Conservation (phyloP, 2,329 filamentous ascomycete species). For the Rasamsonia emersonii region DNA sequence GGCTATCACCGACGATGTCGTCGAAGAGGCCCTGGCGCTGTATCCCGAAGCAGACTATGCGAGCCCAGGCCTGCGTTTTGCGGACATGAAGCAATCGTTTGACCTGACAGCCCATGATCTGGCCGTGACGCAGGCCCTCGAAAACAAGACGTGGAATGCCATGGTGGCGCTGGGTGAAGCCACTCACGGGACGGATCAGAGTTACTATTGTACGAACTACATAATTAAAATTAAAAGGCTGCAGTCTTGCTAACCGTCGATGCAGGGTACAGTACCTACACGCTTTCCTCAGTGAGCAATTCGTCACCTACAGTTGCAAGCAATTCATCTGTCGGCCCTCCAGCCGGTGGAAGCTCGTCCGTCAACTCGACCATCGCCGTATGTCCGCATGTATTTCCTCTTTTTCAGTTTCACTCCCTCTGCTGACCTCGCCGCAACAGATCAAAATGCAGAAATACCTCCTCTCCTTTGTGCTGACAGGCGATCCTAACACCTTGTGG, state of each 20-base stretch:
- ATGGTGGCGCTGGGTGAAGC: slow-evolving; percentile 22
- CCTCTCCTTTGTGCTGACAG: slow-evolving; percentile 20
- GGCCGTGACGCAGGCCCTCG: slow-evolving; percentile 25
- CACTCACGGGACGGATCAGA: slow-evolving; percentile 29
- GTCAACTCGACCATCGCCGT: slow-evolving; percentile 18
- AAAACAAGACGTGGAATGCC: slow-evolving; percentile 31
- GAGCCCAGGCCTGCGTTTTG: slow-evolving; percentile 25
- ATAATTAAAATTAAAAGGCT: too few relatives aligned
- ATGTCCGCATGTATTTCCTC: slow-evolving; percentile 4
- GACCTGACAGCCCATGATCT: slow-evolving; percentile 27
- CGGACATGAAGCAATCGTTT: slow-evolving; percentile 29
- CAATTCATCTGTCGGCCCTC: too few relatives aligned
- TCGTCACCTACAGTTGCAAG: too few relatives aligned
- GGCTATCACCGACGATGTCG: slow-evolving; percentile 23
- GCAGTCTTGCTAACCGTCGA: too few relatives aligned
- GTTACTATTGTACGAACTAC: slow-evolving; percentile 27
- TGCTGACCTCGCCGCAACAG: slow-evolving; percentile 6
- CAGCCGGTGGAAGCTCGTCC: slow-evolving; percentile 14
- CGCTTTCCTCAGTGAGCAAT: too few relatives aligned
- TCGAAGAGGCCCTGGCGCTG: slow-evolving; percentile 20
- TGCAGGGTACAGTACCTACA: too few relatives aligned
- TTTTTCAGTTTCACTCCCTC: slow-evolving; percentile 1
- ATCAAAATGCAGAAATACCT: slow-evolving; percentile 25
- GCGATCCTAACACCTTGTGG: slow-evolving; percentile 24
- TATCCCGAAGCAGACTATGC: slow-evolving; percentile 24